Conservation (phyloP, 2,329 filamentous ascomycete genomes). For the Pseudocercospora pini-densiflorae region DNA sequence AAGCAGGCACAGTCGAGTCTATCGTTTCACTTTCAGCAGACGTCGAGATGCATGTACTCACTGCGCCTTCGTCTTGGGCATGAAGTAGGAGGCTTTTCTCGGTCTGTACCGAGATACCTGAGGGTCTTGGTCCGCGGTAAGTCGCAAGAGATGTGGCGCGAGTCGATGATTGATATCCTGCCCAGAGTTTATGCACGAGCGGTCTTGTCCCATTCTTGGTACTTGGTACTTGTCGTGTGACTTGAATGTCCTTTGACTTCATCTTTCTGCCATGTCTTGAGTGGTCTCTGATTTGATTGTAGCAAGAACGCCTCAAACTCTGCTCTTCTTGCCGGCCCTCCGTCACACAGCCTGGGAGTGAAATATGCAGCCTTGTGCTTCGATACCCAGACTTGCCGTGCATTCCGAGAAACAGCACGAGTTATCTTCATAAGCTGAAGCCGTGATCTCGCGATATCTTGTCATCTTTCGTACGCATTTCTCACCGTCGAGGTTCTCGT, state of each 20-base stretch:
- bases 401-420: no score
- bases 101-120: not conserved
- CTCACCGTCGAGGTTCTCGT: not conserved
- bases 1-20: not conserved
- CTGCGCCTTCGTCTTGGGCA: constrained; percentile 15
- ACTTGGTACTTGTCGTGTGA: not conserved
- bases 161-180: constrained; percentile 7
- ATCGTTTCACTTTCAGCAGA: constrained; percentile 17
- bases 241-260: not conserved
- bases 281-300: no score
- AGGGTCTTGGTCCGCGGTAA: not conserved
- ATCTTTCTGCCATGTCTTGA: no score
- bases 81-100: constrained; percentile 1
- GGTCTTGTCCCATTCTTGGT: constrained; percentile 18
- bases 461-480: not conserved
- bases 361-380: no score
- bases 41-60: constrained; percentile 6
- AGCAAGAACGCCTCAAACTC: no score
- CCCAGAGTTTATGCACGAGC: constrained; percentile 15
- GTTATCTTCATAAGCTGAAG: no score
- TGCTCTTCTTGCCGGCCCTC: no score
- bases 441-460: not conserved
- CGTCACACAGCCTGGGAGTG: no score
- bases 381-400: no score
- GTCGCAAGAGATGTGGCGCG: constrained; percentile 13